Conservation (phyloP, 768 basidiomycete genomes). For the Suillus subalutaceus region DNA sequence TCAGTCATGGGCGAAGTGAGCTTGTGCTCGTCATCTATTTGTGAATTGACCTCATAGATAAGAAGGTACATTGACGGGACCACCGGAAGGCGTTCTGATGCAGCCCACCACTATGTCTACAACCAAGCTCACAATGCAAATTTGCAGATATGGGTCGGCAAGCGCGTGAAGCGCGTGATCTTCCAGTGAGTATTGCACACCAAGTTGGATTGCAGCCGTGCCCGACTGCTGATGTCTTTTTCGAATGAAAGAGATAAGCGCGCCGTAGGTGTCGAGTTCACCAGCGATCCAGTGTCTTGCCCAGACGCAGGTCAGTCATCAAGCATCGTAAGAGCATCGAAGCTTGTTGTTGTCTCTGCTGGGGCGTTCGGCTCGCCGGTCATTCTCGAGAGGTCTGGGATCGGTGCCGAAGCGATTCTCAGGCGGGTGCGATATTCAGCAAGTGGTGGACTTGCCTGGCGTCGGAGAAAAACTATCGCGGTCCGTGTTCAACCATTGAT, state of each 20-base stretch:
- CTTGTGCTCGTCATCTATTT: no score
- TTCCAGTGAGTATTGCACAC: slow-evolving; percentile 33
- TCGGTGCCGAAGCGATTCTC: slow-evolving; percentile 38
- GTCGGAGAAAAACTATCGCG: slow-evolving; percentile 48
- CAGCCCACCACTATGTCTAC: no score
- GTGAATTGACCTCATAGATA: no score
- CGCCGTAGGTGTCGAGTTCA: slow-evolving; percentile 43
- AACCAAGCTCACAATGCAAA: no score
- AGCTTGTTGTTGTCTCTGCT: slow-evolving; percentile 41
- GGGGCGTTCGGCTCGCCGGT: slow-evolving; percentile 48
- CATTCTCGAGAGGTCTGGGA: slow-evolving; percentile 57
- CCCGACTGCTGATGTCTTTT: neutral
- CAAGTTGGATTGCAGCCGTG: neutral
- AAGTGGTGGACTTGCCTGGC: slow-evolving; percentile 40
- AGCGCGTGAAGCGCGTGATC: slow-evolving; percentile 16
- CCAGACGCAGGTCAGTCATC: slow-evolving; percentile 16
- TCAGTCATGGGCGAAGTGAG: no score
- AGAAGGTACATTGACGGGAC: no score
- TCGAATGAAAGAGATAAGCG: slow-evolving; percentile 29
- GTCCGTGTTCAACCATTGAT: slow-evolving; percentile 16
- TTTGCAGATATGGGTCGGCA: no score
- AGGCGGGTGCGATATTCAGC: slow-evolving; percentile 29
- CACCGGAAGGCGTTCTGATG: no score
- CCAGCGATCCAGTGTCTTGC: slow-evolving; percentile 27
- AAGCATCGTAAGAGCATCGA: slow-evolving; percentile 29